Base-by-base conservation (phyloP, 225 moss, liverwort and hornwort species). In the Pseudoscleropodium purum region DNA sequence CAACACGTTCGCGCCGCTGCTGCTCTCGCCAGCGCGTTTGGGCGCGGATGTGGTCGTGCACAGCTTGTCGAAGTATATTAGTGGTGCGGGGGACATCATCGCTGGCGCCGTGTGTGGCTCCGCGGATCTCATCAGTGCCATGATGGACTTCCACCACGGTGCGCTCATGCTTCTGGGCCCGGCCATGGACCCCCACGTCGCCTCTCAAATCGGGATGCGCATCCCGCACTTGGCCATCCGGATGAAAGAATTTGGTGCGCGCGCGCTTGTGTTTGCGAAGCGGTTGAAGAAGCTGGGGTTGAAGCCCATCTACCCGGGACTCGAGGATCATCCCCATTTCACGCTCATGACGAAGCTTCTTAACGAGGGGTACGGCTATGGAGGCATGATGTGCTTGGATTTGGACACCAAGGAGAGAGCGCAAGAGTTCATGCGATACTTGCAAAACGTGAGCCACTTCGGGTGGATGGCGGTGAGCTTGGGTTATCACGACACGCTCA, bases 1-100 rank as follows among this genome's bases (percentile, higher is more conserved):
- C 91, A 98, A 98, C 85, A 97, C 98, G 13, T 98, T 98, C 69
- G 93, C 97, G 34, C 98, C 98, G 68, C 89, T 97, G 57, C 91
- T 98, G 36, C 92, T 98, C 51, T 94, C 98, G 13, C 98, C 98
- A 1, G 95, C 95, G 36, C 91, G 95, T 29, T 85, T 94, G 21
- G 98, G 98, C 63, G 97, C 98, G 31, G 98, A 97, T 63, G 95
- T 98, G 33, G 98, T 97, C 59, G 91, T 98, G 47, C 98, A 98
- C 75, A 98, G 98, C 89, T 91, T 98, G 87, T 95, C 98, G 33
- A 98, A 98, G 88, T 98, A 95, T 61, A 96, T 98, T 17, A 98
- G 98, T 84, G 98, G 98, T 88, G 95, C 95, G 52, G 96, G 97
- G 52, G 97, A 97, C 83, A 95, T 98, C 83, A 96, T 98, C 36